phyloP scores from a whole-genome alignment of 306 rosid species.

The Castanospermum australe region DNA sequence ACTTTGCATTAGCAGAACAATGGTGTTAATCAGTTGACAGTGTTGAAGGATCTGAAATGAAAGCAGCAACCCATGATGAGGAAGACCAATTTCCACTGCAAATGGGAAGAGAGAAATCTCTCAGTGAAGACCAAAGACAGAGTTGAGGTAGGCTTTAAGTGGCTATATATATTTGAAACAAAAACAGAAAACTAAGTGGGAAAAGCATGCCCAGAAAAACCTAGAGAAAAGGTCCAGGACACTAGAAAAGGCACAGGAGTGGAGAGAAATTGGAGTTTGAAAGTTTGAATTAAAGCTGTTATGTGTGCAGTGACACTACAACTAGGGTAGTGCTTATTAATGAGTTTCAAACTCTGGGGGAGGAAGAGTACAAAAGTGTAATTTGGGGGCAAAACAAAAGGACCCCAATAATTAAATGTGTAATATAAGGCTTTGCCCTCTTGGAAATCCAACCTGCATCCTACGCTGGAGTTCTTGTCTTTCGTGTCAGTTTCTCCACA shows the following conservation, averaged over 20 bases:
- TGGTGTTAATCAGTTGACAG: constrained; percentile 2
- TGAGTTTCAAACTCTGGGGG: constrained; percentile 39
- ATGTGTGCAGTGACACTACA: constrained; percentile 16
- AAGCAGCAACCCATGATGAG: constrained; percentile 11
- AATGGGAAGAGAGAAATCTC: not conserved
- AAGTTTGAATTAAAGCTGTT: constrained; percentile 80
- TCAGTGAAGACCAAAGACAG: not conserved
- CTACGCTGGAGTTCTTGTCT: constrained; percentile 36
- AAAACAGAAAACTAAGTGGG: not conserved
- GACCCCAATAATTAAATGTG: constrained; percentile 31
- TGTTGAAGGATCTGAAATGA: constrained; percentile 31
- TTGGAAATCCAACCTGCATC: constrained; percentile 62
- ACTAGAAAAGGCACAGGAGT: constrained; percentile 14
- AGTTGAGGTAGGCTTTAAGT: not conserved
- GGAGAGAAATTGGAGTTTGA: constrained; percentile 25
- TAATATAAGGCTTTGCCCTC: constrained; percentile 8
- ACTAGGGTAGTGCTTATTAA: constrained; percentile 38
- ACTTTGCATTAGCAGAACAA: constrained; percentile 14
- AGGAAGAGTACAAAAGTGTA: constrained; percentile 62
- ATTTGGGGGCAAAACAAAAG: constrained; percentile 34
- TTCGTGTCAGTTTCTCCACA: constrained; percentile 53
- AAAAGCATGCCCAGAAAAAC: constrained; percentile 36
- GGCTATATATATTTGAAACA: not conserved
- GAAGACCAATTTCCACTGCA: constrained; percentile 9
- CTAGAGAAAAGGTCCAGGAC: not conserved